Base-by-base conservation (phyloP, 768 basidiomycete species). In the Crepidotus variabilis region DNA sequence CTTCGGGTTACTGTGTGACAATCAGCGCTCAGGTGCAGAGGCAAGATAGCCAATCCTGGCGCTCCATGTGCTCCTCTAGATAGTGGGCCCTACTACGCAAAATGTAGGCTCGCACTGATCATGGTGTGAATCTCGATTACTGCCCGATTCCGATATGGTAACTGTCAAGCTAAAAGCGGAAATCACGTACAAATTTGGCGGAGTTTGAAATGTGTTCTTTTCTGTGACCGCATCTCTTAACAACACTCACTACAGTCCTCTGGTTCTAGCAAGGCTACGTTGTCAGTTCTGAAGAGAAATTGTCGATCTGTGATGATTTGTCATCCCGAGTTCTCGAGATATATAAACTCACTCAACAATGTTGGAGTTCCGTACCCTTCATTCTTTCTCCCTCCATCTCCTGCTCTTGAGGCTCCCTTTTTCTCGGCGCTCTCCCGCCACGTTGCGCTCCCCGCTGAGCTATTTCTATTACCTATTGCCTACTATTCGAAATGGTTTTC, bases 361-460 rank as follows among this genome's bases (percentile, higher is more conserved):
- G 54, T 50, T 47, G 35, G 33, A 48, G 34, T 50, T 28, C 45
- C 45, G 34, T 47, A 55, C 46, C 24, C 47, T 47, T 55, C 54
- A 28, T 55, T 48, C 34, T n/a, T 50, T 55, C 47, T 11, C 35
- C 39, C 39, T 11, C 39, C 39, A 43, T 43, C 39, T 16, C 39
- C 39, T 11, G 14, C 18, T 2, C 39, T 43, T 43, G 14, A 43
- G 39, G 5, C 5, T 20, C 39, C 39, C 11, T 8, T 8, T 28
- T 43, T 43, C 39, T 43, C 39, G 39, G 39, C 5, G 13, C 18
- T 11, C 4, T 43, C 39, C 39, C 39, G 55, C 51, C 50, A 49
- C 49, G 50, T 43, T 43, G 55, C 55, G 49, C 50, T 56, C 50
- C 51, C 55, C 22, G 13, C 20, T 7, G 50, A 34, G 46, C 43